Conservation (phyloP, 116 monocot species). For the Trichopus zeylanicus region DNA sequence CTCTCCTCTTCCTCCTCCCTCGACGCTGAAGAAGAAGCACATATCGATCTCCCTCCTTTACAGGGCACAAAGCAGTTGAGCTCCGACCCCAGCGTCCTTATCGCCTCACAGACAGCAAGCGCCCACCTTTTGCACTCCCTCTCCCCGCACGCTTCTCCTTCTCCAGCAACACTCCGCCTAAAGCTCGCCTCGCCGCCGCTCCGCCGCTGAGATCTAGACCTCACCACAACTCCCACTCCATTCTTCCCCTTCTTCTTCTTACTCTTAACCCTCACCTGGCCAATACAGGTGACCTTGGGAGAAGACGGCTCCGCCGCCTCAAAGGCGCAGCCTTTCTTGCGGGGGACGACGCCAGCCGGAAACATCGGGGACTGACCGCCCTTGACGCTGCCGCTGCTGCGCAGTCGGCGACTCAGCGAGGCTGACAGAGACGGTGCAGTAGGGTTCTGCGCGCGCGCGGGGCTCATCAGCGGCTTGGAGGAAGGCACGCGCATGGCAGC, state of each 20-base stretch:
- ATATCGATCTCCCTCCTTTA: constrained; percentile 25
- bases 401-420: constrained; percentile 70
- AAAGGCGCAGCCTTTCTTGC: constrained; percentile 39
- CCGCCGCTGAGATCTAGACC: constrained; percentile 31
- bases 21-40: constrained; percentile 9
- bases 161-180: constrained; percentile 11
- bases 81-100: constrained; percentile 65
- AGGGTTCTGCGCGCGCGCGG: constrained; percentile 34
- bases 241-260: constrained; percentile 40
- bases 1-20: constrained; percentile 14
- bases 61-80: constrained; percentile 51
- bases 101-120: constrained; percentile 55
- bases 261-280: constrained; percentile 84
- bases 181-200: constrained; percentile 33
- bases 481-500: constrained; percentile 35
- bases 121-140: constrained; percentile 24
- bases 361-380: constrained; percentile 89
- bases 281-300: constrained; percentile 98
- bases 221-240: constrained; percentile 8
- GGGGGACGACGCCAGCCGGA: constrained; percentile 20
- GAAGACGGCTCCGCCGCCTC: constrained; percentile 89
- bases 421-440: constrained; percentile 36
- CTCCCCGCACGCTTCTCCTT: not conserved
- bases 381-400: constrained; percentile 69
- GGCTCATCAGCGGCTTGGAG: constrained; percentile 53